Evolutionary conservation across 306 rosid species (phyloP).

Genomic region (Cercis canadensis): DNA sequence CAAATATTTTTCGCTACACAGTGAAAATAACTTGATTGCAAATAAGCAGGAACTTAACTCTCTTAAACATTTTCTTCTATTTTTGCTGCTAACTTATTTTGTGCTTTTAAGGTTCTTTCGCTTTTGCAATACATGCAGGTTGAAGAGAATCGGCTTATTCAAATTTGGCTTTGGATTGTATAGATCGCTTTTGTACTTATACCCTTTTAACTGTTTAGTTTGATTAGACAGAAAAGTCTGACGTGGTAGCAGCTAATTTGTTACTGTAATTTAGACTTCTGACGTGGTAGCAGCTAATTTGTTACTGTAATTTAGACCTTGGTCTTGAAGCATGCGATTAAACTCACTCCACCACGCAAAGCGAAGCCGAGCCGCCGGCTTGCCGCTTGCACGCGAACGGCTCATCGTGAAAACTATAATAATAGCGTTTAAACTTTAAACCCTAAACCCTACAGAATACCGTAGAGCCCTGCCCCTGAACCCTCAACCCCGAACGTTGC

Average conservation of each 20-base stretch:
- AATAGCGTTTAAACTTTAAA: not conserved
- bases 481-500: no score
- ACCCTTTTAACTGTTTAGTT: slow-evolving; percentile 27
- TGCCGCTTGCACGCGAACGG: no score
- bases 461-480: not conserved
- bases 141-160: not conserved
- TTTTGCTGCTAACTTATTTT: not conserved
- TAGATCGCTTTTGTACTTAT: not conserved
- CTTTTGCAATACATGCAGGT: not conserved
- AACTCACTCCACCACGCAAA: no score
- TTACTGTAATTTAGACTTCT: no score
- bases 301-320: no score
- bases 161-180: slow-evolving; percentile 1
- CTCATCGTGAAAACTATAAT: no score
- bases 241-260: no score
- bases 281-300: no score
- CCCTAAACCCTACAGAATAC: slow-evolving; percentile 34
- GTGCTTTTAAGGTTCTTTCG: not conserved
- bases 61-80: not conserved
- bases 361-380: no score
- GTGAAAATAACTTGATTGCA: not conserved
- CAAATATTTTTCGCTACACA: not conserved
- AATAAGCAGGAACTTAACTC: not conserved
- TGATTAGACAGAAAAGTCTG: no score
- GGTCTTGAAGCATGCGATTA: no score